These are phyloP conservation scores for Apiospora kogelbergensis DNA, from an alignment of 2,329 filamentous ascomycete genomes.

Conservation along the genomic window DNA sequence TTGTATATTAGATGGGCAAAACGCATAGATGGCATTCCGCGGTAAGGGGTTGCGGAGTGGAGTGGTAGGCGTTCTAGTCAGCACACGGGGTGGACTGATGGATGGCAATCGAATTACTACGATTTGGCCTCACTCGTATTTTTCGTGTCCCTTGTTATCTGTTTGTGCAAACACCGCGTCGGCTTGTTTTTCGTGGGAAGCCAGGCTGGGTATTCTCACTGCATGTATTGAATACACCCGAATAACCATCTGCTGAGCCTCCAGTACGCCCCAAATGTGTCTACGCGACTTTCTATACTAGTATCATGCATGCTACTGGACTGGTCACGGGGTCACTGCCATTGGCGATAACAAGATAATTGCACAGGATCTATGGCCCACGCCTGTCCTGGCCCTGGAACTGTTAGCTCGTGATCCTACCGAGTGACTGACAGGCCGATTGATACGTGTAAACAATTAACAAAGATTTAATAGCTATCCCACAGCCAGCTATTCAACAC, in stretches of 20 bases:
- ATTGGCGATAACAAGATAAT: too few species aligned
- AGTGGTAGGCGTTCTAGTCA: constrained; percentile 33
- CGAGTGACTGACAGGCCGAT: too few species aligned
- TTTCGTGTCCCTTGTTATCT: too few species aligned
- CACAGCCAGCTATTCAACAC: too few species aligned
- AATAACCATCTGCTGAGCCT: background rate
- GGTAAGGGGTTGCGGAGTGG: constrained; percentile 24
- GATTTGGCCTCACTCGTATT: background rate
- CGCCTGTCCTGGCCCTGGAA: too few species aligned
- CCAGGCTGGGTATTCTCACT: background rate
- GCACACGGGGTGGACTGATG: constrained; percentile 15
- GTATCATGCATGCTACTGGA: too few species aligned
- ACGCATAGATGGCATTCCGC: constrained; percentile 44
- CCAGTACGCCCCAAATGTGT: background rate
- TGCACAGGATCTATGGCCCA: too few species aligned
- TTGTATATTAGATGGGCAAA: constrained; percentile 51
- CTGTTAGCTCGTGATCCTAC: too few species aligned
- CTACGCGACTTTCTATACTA: background rate
- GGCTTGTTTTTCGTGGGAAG: background rate
- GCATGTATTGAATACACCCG: background rate
- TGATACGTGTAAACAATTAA: too few species aligned
- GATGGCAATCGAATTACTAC: constrained; percentile 23
- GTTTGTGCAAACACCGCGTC: background rate
- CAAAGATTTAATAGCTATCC: too few species aligned
- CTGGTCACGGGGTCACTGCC: too few species aligned